These are phyloP conservation scores for Stagonosporopsis cucurbitacearum DNA, from an alignment of 2,329 filamentous ascomycete species.

Conservation along the genomic window DNA sequence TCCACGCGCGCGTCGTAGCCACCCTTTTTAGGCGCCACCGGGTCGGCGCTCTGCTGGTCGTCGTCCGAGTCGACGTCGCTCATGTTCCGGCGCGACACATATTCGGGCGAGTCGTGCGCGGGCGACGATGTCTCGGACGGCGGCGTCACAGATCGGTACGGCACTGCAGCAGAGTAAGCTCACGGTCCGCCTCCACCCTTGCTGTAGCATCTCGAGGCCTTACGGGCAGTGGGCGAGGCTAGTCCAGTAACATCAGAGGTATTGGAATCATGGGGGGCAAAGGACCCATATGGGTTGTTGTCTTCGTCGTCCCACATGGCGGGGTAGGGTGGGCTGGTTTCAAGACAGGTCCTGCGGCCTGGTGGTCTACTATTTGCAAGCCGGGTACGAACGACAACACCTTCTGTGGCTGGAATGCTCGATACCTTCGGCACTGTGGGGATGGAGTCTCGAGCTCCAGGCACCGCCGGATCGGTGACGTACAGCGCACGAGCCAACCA, in stretches of 20 bases:
- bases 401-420: constrained; percentile 1
- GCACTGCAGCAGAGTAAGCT: constrained; percentile 31
- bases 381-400: neutral
- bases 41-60: constrained; percentile 49
- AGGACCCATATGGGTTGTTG: constrained; percentile 96
- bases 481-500: constrained; percentile 13
- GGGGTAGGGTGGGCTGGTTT: constrained; percentile 2
- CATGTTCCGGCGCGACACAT: constrained; percentile 60
- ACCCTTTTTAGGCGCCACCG: constrained; percentile 70
- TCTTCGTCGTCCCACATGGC: constrained; percentile 99
- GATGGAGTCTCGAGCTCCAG: constrained; percentile 17
- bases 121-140: constrained; percentile 75
- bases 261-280: constrained; percentile 84
- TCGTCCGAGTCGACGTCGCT: constrained; percentile 66
- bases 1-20: constrained; percentile 95
- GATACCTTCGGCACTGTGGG: constrained; percentile 7
- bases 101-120: constrained; percentile 69
- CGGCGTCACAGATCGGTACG: constrained; percentile 64
- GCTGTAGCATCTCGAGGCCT: constrained; percentile 20
- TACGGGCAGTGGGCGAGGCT: constrained; percentile 49
- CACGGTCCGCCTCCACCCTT: neutral
- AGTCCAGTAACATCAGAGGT: constrained; percentile 64
- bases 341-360: neutral
- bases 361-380: neutral
- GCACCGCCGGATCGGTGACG: constrained; percentile 14